Percentiles rank a stretch among this genome's conserved stretches.
Evolutionary conservation across 1,284 basidiomycete genomes (phyloP).

Genomic region (Leccinum fallax): DNA sequence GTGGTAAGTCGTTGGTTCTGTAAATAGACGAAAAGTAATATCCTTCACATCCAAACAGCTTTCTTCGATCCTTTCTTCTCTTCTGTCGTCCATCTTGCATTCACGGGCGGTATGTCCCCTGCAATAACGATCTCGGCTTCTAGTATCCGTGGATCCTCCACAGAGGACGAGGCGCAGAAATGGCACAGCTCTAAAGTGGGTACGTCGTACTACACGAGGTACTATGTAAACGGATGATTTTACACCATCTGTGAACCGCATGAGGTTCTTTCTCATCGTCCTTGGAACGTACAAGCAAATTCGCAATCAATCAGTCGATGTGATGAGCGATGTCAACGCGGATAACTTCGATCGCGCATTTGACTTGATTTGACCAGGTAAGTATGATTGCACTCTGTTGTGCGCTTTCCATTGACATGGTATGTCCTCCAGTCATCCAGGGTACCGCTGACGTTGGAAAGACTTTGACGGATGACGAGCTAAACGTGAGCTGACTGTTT

Average conservation of each 20-base stretch:
- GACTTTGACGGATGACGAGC: too few relatives aligned
- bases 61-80: too few relatives aligned
- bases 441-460: background rate
- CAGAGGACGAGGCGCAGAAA: background rate
- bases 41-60: too few relatives aligned
- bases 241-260: background rate
- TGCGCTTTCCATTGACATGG: background rate
- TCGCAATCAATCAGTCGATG: background rate
- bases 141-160: too few relatives aligned
- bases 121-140: too few relatives aligned
- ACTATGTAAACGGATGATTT: background rate
- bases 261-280: constrained; percentile 52
- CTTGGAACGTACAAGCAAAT: constrained; percentile 22
- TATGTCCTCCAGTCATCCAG: background rate
- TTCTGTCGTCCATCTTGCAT: too few relatives aligned
- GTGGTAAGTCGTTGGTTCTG: background rate
- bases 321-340: background rate
- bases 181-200: background rate
- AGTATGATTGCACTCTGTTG: background rate
- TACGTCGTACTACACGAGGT: background rate
- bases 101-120: too few relatives aligned
- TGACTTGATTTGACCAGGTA: constrained; percentile 48
- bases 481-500: background rate
- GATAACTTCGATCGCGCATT: constrained; percentile 39
- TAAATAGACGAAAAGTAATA: too few relatives aligned